Evolutionary conservation across 805 yeast genomes (phyloP), one percentile per base, ranked within the genome.

Genomic region (Candida pseudoglaebosa): DNA sequence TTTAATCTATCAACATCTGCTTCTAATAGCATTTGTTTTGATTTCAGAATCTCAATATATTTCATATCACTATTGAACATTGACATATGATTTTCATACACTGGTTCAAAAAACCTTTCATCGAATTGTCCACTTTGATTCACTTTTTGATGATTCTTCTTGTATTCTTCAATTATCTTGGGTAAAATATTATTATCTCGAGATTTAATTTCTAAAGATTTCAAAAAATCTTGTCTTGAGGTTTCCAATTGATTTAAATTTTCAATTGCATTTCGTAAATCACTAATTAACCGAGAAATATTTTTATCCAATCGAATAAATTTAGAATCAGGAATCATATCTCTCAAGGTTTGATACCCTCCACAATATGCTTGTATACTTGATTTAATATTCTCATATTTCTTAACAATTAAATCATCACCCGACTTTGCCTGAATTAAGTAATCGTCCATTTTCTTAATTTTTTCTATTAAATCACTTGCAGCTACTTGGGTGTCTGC

Each of bases 341-440:
- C 44, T 16, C 46, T 48, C 9, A 76, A 48, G 3, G 53, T 39
- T 2, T 60, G 60, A 24, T 48, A 50, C 0, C 75, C 74, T 7
- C 71, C 69, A 19, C 67, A 64, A 42, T 70, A 72, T 4, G 73
- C 56, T 28, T 56, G 60, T 16, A 87, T 48, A 7, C 56, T 52
- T 1, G 71, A 67, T 39, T 70, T 73, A 34, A 84, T 65, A n/a
- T 71, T 67, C 1, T 54, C 46, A 45, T 78, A 75, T 34, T 75
- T 73, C 3, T 59, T 54, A 4, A 57, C 48, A 0, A 86, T 74
- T 2, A 72, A 61, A 3, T 56, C 56, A 56, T 89, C 95, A 6
- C 93, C 84, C 3, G 62, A 52, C 20, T 62, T 58, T 1, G 95
- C 93, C 44, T 77, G 78, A 1, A 51, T 48, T 13, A 84, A 54